A percentile compares a stretch with the other conserved stretches of the same genome.
Conservation (phyloP, 352 stramenopile species). For the Labyrinthula sp. region DNA sequence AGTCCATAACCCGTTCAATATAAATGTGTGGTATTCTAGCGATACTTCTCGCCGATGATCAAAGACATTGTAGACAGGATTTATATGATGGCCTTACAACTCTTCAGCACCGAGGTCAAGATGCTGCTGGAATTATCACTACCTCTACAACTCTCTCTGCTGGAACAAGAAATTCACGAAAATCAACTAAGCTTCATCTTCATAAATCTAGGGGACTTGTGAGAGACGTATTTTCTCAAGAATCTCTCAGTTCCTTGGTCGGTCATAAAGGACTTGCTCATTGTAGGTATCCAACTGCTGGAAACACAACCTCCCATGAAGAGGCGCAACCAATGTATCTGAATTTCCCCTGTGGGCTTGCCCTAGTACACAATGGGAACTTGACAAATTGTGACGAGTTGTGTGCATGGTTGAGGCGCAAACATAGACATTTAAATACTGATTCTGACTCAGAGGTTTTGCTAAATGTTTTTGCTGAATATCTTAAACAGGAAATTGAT, state of each 20-base stretch:
- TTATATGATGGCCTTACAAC: constrained; percentile 29
- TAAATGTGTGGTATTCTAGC: constrained; percentile 27
- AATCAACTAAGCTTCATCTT: constrained; percentile 14
- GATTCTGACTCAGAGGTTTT: constrained; percentile 79
- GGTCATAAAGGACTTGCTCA: constrained; percentile 90
- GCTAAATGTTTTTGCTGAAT: constrained; percentile 92
- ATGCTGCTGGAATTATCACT: constrained; percentile 29
- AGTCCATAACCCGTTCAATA: no score
- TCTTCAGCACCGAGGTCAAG: constrained; percentile 31
- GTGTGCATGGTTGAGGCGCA: constrained; percentile 61
- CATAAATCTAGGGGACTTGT: constrained; percentile 9
- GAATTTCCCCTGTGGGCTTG: constrained; percentile 94
- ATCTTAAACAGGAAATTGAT: constrained; percentile 44
- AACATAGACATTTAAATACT: constrained; percentile 47
- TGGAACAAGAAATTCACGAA: constrained; percentile 1
- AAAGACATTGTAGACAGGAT: constrained; percentile 12
- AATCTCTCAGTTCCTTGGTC: constrained; percentile 81
- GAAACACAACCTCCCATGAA: constrained; percentile 10
- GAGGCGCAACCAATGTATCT: constrained; percentile 95
- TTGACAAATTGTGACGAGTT: constrained; percentile 91
- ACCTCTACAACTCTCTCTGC: constrained; percentile 1
- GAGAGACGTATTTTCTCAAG: constrained; percentile 77
- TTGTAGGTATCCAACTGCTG: constrained; percentile 76
- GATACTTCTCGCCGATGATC: constrained; percentile 16
- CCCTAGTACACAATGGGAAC: constrained; percentile 94